Conservation (phyloP, 202 grass and related monocot genomes). For the Brachypodium distachyon region DNA sequence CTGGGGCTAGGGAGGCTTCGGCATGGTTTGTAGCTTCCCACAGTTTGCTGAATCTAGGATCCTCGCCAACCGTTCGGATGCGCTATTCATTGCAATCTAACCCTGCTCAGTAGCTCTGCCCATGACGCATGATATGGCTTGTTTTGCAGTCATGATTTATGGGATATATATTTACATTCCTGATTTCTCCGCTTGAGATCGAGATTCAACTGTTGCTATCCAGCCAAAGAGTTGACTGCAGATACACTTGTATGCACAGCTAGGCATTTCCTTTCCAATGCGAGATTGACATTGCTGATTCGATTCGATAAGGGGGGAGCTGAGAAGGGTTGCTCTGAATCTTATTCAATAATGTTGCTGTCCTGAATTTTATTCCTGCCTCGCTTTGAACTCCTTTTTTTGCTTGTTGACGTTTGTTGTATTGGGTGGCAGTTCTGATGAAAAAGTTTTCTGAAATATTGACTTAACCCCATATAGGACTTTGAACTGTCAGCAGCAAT, state of each 20-base stretch:
- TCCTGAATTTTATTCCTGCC: not conserved
- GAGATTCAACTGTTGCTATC: not conserved
- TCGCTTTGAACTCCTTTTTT: not conserved
- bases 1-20: not conserved
- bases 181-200: not conserved
- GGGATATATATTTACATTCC: not conserved
- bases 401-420: not conserved
- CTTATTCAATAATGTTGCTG: not conserved
- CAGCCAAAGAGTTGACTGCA: not conserved
- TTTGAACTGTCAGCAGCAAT: too few species aligned
- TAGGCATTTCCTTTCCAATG: not conserved
- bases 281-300: not conserved
- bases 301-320: too few species aligned
- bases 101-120: not conserved
- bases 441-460: too few species aligned
- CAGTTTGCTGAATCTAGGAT: constrained; percentile 6
- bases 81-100: not conserved
- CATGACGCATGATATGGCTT: not conserved
- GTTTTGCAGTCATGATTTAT: not conserved
- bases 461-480: too few species aligned
- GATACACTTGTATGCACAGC: not conserved
- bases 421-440: not conserved
- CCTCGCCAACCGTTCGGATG: not conserved
- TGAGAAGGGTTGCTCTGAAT: not conserved
- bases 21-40: not conserved